Evolutionary conservation across 495 filamentous ascomycete species (phyloP).

Genomic region (Niebla homalea): DNA sequence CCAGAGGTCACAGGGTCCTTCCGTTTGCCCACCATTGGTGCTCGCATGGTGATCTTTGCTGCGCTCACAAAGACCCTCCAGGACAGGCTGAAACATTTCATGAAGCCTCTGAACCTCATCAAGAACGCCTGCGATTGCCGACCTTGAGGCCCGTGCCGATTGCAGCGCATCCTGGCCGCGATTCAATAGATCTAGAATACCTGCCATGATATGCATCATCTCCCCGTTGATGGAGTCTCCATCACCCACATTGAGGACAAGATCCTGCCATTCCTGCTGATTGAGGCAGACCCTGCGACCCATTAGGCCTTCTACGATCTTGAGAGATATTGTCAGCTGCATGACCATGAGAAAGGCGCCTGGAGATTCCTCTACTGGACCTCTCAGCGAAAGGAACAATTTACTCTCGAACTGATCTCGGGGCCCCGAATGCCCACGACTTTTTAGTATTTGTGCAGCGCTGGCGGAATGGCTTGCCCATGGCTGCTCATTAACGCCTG

Average conservation of each 20-base stretch:
- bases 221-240: conserved; percentile 18
- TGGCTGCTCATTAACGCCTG: conserved; percentile 5
- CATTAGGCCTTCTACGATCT: conserved; percentile 31
- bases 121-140: no score
- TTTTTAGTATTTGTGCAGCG: conserved; percentile 27
- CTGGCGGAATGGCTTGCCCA: conserved; percentile 28
- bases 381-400: conserved; percentile 26
- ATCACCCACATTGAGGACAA: conserved; percentile 23
- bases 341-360: no score
- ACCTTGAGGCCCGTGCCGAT: no score
- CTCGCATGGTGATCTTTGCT: not conserved
- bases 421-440: conserved; percentile 20
- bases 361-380: conserved; percentile 20
- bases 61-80: no score
- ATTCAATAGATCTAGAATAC: conserved; percentile 18
- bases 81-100: no score
- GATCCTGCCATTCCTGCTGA: conserved; percentile 23
- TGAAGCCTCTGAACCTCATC: no score
- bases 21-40: not conserved
- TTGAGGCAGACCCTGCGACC: conserved; percentile 24
- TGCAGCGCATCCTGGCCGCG: conserved; percentile 10
- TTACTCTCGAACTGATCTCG: conserved; percentile 27
- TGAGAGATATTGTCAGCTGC: not conserved
- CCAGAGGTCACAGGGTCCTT: not conserved
- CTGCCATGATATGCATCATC: conserved; percentile 21